Conservation (phyloP, 352 stramenopile genomes). For the Phytophthora boehmeriae region DNA sequence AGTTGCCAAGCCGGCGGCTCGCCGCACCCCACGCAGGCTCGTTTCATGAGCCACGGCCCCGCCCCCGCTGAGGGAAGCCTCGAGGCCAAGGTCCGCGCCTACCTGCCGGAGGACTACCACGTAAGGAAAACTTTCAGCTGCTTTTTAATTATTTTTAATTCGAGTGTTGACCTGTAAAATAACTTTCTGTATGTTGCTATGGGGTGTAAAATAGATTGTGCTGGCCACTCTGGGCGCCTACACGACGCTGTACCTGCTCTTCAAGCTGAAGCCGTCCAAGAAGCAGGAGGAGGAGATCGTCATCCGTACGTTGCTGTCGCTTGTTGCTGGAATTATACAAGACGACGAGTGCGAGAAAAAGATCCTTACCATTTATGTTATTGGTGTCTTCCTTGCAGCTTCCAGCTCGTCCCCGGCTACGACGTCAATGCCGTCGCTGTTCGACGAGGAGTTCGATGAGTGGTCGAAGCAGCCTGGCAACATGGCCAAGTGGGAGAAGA, state of each 20-base stretch:
- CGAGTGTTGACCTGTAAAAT: constrained; percentile 1
- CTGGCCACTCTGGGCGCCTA: constrained; percentile 84
- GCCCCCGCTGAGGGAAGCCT: constrained; percentile 69
- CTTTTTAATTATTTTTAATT: background rate
- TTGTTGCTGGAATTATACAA: background rate
- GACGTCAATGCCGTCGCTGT: constrained; percentile 78
- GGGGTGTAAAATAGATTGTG: constrained; percentile 71
- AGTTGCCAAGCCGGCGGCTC: constrained; percentile 52
- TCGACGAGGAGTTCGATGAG: constrained; percentile 87
- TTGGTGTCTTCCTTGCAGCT: constrained; percentile 27
- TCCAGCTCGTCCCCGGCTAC: constrained; percentile 46
- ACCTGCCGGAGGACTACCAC: constrained; percentile 87
- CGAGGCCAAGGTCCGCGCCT: constrained; percentile 85
- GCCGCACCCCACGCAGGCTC: constrained; percentile 57
- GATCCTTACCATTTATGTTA: constrained; percentile 2
- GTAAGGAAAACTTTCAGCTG: constrained; percentile 42
- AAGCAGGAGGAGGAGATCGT: constrained; percentile 72
- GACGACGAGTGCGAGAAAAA: background rate
- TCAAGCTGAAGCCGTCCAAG: constrained; percentile 88
- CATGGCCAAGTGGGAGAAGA: constrained; percentile 88
- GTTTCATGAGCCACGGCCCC: constrained; percentile 78
- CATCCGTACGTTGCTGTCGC: constrained; percentile 37
- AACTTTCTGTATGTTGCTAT: constrained; percentile 4
- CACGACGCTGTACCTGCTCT: constrained; percentile 76
- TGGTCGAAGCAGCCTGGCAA: constrained; percentile 88